Percentiles rank a stretch among this genome's conserved stretches.
phyloP scores from a whole-genome alignment of 116 monocot species.

The Phalaenopsis hybrid region DNA sequence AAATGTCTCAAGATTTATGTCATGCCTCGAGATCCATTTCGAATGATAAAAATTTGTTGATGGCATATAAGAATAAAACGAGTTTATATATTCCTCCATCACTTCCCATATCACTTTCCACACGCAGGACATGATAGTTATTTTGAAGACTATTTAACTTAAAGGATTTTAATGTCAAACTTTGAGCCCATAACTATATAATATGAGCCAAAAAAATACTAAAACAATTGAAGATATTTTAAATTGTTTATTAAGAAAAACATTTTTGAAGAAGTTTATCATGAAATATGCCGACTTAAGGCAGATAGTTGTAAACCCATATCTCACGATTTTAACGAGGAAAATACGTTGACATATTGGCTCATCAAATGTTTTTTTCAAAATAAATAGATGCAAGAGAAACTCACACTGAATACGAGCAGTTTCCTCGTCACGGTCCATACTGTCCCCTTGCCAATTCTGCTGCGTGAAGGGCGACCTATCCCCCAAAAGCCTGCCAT shows the following conservation, averaged over 20 bases:
- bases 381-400: conserved; percentile 7
- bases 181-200: not conserved
- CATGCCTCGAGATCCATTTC: no score
- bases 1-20: no score
- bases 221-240: not conserved
- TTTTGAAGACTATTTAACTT: not conserved
- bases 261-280: no score
- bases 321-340: not conserved
- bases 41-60: no score
- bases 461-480: conserved; percentile 85
- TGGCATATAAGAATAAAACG: no score
- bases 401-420: conserved; percentile 72
- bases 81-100: no score
- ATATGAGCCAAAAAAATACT: no score
- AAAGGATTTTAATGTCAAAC: not conserved
- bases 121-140: not conserved
- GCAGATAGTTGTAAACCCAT: no score
- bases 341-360: not conserved
- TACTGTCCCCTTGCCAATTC: conserved; percentile 76
- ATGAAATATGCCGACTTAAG: no score
- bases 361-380: no score
- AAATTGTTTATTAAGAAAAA: not conserved
- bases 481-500: conserved; percentile 76
- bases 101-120: no score
- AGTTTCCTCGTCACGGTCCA: conserved; percentile 94